phyloP scores from a whole-genome alignment of 2,329 filamentous ascomycete genomes.

The Davidsoniella australis region DNA sequence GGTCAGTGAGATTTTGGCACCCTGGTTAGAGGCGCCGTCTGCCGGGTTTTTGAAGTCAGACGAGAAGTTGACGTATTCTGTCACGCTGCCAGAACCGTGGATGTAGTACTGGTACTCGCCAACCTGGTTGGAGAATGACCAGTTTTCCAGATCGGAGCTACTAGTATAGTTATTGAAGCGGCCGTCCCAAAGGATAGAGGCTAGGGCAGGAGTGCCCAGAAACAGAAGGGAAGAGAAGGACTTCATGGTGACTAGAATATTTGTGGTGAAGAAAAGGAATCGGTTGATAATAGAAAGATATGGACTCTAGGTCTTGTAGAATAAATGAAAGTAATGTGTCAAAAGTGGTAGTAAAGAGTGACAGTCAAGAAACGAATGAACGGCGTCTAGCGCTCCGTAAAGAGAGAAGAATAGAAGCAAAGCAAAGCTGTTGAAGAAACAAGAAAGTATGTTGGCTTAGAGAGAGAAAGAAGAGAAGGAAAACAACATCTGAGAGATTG shows the following conservation, averaged over 20 bases:
- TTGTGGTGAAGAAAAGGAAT: conserved; percentile 9
- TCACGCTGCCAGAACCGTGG: conserved; percentile 40
- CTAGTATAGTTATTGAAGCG: conserved; percentile 43
- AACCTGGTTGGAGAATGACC: conserved; percentile 52
- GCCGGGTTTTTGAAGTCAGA: conserved; percentile 46
- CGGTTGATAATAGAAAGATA: conserved; percentile 9
- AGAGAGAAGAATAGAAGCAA: background rate
- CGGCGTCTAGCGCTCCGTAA: conserved; percentile 11
- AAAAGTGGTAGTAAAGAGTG: background rate
- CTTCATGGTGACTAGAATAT: conserved; percentile 12
- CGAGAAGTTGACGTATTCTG: conserved; percentile 44
- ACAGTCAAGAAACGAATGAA: conserved; percentile 10
- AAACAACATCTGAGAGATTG: background rate
- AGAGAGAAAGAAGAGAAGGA: conserved; percentile 1
- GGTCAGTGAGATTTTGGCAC: conserved; percentile 50
- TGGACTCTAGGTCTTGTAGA: conserved; percentile 1
- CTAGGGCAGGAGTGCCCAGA: conserved; percentile 8
- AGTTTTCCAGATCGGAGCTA: conserved; percentile 37
- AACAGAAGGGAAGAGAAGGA: conserved; percentile 8
- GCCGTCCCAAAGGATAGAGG: conserved; percentile 41
- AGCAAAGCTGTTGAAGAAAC: background rate
- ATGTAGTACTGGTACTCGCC: conserved; percentile 63
- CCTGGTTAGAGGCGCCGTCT: conserved; percentile 43
- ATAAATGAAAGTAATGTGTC: conserved; percentile 7
- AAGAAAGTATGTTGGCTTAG: conserved; percentile 1